Evolutionary conservation across 192 early-diverging fungal species (phyloP), one percentile per base, ranked within the genome.

Genomic region (Funneliformis mosseae): DNA sequence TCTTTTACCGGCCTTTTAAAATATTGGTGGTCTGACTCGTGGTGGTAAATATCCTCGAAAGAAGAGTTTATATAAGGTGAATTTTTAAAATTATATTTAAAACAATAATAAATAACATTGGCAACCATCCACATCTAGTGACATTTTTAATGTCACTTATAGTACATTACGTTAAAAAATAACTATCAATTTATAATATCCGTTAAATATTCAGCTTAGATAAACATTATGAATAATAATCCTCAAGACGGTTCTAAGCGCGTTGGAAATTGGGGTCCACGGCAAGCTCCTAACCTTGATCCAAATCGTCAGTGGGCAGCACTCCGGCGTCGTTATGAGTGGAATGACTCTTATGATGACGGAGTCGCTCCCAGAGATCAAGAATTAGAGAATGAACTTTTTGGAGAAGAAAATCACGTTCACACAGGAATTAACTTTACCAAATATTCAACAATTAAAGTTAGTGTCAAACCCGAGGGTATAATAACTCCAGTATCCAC

Each of bases 361-460:
- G 92, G 90, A 18, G 86, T 91, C 5, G 90, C 89, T 8, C 88
- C 92, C 11, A 68, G 85, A 43, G 90, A 96, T 81, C 62, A 83
- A 11, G 87, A 81, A 27, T 79, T 95, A 11, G 93, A 95, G 73
- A 60, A 74, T 10, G 88, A 92, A 42, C 84, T 96, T 18, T 95
- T 90, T 76, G 87, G 88, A 16, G 78, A 82, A 46, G 88, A 79
- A 8, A 84, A 86, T n/a, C 88, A 92, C 23, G 86, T 93, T 21
- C 88, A 88, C 77, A 87, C 90, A 45, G 94, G 94, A 43, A 91
- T 95, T 62, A 95, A 95, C 76, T 96, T 96, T 84, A 84, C 89
- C 9, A 92, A 93, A 55, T 96, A 96, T 82, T 88, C 92, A 25
- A 80, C 88, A 43, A 95, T 96, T 69, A 90, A 91, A 21, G 92